Evolutionary conservation across 2,329 filamentous ascomycete species (phyloP), one percentile per base, ranked within the genome.

Genomic region (Stagonosporopsis chrysanthemi): DNA sequence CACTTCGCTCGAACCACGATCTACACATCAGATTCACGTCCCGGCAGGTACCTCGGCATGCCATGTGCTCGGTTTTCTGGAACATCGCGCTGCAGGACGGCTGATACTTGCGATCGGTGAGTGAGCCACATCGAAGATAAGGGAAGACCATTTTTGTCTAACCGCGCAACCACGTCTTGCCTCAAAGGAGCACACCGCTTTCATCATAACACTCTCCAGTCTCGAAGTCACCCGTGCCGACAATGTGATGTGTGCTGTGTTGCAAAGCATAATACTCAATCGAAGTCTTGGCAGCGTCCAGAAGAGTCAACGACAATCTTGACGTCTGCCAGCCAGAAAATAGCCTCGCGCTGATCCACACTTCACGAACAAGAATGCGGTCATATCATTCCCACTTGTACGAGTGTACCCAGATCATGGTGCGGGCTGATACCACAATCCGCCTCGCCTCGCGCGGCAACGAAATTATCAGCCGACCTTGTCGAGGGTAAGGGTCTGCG

Each of bases 21-120:
- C 14, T 11, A 22, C 14, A 7, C 19, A n/a, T 22, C 17, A 15
- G 2, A 19, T 22, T 12, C 7, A 17, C 8, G 5, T 19, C 22
- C 4, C 9, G 19, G 19, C 19, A 39, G n/a, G 12, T 22, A 5
- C 23, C 28, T 51, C 19, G 24, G 31, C 19, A 36, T 40, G 8
- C 14, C 9, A 35, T 42, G 31, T 35, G 33, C 38, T 42, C 6
- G 14, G n/a, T 7, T 8, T n/a, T 14, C 31, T 19, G 5, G 14
- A 17, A 40, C 22, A 24, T 28, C 7, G 11, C 4, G 29, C 19
- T 33, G 19, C 26, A 42, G 38, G 11, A 36, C 22, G 17, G 31
- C 38, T 36, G 31, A 44, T 9, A 11, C 17, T 48, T 24, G 31
- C 42, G 54, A 44, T 57, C 38, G 47, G 54, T 48, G 47, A 56